Evolutionary conservation across 1,284 basidiomycete genomes (phyloP).

Genomic region (Apiotrichum akiyoshidainum): DNA sequence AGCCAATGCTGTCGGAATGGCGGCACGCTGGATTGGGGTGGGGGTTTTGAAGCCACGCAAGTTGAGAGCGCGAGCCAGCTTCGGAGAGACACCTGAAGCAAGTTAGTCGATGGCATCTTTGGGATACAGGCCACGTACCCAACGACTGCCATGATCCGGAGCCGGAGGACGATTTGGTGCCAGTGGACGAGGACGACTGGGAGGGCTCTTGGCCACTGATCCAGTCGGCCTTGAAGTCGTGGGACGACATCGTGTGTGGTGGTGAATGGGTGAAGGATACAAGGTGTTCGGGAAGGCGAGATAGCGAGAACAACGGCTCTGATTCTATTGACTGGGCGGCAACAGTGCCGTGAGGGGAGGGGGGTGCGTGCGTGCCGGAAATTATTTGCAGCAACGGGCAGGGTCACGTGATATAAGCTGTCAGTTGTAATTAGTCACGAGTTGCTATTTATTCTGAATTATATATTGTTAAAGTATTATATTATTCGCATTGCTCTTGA

Average conservation of each 20-base stretch:
- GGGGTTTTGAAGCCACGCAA: conserved; percentile 93
- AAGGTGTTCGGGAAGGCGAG: no score
- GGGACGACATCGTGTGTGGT: conserved; percentile 3
- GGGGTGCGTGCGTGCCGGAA: no score
- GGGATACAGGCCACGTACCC: conserved; percentile 23
- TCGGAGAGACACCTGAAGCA: conserved; percentile 71
- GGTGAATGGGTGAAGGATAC: background rate
- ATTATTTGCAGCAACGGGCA: no score
- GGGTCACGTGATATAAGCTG: no score
- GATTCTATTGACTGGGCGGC: no score
- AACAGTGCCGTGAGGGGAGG: no score
- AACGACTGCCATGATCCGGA: conserved; percentile 34
- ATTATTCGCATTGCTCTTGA: no score
- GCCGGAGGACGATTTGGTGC: conserved; percentile 1
- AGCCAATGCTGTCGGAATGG: conserved; percentile 80
- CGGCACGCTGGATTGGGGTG: conserved; percentile 90
- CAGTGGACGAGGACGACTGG: background rate
- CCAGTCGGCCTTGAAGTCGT: conserved; percentile 17
- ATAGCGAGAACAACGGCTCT: no score
- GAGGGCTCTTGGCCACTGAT: conserved; percentile 2
- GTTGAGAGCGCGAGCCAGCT: conserved; percentile 76
- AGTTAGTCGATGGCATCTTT: background rate
- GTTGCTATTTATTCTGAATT: no score
- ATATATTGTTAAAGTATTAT: no score
- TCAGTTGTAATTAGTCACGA: no score